Conservation (phyloP, 345 rosid species). For the Eutrema heterophyllum region DNA sequence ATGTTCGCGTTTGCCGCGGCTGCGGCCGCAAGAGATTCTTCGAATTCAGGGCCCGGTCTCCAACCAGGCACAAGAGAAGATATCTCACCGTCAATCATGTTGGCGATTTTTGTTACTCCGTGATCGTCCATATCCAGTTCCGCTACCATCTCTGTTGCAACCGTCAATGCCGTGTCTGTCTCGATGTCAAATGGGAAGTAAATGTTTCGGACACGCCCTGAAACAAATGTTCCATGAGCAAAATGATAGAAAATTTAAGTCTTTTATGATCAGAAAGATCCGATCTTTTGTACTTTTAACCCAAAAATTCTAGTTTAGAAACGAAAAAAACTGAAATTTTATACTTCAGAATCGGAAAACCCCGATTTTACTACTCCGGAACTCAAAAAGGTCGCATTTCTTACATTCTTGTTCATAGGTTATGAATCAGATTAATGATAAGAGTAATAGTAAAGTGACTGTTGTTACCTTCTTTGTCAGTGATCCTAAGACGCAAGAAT, state of each 20-base stretch:
- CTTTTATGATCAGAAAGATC: background rate
- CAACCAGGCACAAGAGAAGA: conserved; percentile 78
- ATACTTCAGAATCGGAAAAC: background rate
- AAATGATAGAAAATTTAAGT: background rate
- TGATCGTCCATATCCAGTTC: conserved; percentile 90
- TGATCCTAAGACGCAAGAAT: conserved; percentile 76
- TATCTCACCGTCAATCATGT: conserved; percentile 90
- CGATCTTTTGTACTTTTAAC: background rate
- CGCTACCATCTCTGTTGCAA: conserved; percentile 94
- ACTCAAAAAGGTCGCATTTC: background rate
- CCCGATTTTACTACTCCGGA: no score
- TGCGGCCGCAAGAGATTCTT: conserved; percentile 50
- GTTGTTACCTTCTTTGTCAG: conserved; percentile 79
- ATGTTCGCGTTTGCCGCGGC: conserved; percentile 45
- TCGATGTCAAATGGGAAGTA: conserved; percentile 84
- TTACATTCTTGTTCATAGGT: background rate
- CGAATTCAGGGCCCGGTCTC: conserved; percentile 70
- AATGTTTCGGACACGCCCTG: conserved; percentile 83
- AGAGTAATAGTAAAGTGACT: background rate
- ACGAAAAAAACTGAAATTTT: no score
- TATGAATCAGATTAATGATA: background rate
- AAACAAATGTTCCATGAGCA: background rate
- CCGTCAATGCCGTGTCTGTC: conserved; percentile 80
- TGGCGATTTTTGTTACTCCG: conserved; percentile 82
- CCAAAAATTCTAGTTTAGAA: background rate